phyloP scores from a whole-genome alignment of 2,329 filamentous ascomycete genomes.

The Lachnellula willkommii region DNA sequence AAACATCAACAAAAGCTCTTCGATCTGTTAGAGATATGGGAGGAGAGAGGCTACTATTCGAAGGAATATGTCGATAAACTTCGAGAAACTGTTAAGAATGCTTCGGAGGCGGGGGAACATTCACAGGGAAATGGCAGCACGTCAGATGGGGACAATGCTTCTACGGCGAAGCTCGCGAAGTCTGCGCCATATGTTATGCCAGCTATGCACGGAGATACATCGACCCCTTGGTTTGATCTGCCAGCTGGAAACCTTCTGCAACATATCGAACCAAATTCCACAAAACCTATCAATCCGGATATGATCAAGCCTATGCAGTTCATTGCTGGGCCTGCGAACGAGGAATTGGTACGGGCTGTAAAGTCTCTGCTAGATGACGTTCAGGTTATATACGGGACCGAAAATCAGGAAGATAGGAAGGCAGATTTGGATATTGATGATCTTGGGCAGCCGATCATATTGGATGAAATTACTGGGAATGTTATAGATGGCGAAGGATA shows the following conservation, averaged over 20 bases:
- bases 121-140: slow-evolving; percentile 16
- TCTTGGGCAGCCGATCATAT: slow-evolving; percentile 62
- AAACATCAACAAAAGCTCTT: slow-evolving; percentile 62
- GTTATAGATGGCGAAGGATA: slow-evolving; percentile 66
- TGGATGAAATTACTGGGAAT: slow-evolving; percentile 60
- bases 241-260: slow-evolving; percentile 78
- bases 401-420: slow-evolving; percentile 45
- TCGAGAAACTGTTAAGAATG: slow-evolving; percentile 49
- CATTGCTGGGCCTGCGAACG: slow-evolving; percentile 60
- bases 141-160: slow-evolving; percentile 22
- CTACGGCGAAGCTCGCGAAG: slow-evolving; percentile 47
- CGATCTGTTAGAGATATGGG: slow-evolving; percentile 65
- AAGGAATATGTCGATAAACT: slow-evolving; percentile 51
- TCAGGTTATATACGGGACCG: slow-evolving; percentile 57
- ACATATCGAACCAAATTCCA: slow-evolving; percentile 70
- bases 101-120: slow-evolving; percentile 29
- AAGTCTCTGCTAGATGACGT: slow-evolving; percentile 65
- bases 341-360: slow-evolving; percentile 61
- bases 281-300: slow-evolving; percentile 64
- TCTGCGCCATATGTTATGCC: slow-evolving; percentile 69
- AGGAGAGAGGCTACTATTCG: slow-evolving; percentile 58
- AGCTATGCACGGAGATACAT: slow-evolving; percentile 67
- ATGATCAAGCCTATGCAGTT: slow-evolving; percentile 69
- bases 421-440: slow-evolving; percentile 62
- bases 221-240: slow-evolving; percentile 72